A percentile compares a stretch with the other conserved stretches of the same genome.
These are phyloP conservation scores for Orychophragmus violaceus DNA, from an alignment of 345 rosid genomes.

Conservation along the genomic window DNA sequence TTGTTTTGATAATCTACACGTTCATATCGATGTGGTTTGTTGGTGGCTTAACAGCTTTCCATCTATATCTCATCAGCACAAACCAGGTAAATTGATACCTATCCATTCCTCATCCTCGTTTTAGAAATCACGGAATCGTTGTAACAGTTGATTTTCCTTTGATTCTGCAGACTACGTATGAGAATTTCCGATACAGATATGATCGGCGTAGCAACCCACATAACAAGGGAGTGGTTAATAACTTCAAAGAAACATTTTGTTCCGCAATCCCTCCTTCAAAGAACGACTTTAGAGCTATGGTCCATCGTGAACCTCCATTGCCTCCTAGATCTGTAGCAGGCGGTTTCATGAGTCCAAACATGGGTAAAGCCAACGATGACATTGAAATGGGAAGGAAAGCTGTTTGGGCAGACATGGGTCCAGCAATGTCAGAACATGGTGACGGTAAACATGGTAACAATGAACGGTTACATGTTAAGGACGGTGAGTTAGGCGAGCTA, in stretches of 20 bases:
- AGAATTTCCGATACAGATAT: constrained; percentile 88
- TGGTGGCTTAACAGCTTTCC: constrained; percentile 91
- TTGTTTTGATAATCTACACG: constrained; percentile 76
- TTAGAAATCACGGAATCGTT: background rate
- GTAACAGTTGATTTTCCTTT: background rate
- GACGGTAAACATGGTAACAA: constrained; percentile 54
- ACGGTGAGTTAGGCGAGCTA: constrained; percentile 65
- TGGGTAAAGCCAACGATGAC: constrained; percentile 85
- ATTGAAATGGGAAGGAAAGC: constrained; percentile 97
- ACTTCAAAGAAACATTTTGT: constrained; percentile 72
- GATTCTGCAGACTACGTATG: constrained; percentile 84
- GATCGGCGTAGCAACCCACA: constrained; percentile 81
- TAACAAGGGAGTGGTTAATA: constrained; percentile 59
- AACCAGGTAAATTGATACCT: constrained; percentile 57
- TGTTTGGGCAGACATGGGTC: constrained; percentile 80
- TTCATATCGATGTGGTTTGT: constrained; percentile 96
- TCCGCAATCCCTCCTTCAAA: constrained; percentile 62
- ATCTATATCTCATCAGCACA: constrained; percentile 86
- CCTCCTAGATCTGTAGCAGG: constrained; percentile 58
- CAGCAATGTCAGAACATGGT: constrained; percentile 49
- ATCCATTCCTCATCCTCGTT: background rate
- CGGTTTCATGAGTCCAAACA: constrained; percentile 93
- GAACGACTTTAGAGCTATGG: constrained; percentile 73
- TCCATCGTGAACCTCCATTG: constrained; percentile 61
- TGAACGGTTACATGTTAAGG: constrained; percentile 63